These are phyloP conservation scores for Daldinia bambusicola DNA, from an alignment of 495 filamentous ascomycete species.

Conservation along the genomic window DNA sequence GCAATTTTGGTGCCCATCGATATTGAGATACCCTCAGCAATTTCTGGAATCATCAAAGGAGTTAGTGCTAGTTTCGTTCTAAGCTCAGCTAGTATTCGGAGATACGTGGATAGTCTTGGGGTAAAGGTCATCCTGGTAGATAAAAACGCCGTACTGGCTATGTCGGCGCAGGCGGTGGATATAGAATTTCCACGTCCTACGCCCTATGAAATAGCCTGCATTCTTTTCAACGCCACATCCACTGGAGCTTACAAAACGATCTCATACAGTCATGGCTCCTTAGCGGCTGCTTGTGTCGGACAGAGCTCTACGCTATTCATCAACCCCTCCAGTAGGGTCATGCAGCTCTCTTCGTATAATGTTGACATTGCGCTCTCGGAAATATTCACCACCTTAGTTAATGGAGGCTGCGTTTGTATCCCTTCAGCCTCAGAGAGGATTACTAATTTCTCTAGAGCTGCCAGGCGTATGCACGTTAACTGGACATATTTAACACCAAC, in stretches of 20 bases:
- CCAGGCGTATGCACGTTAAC: constrained; percentile 59
- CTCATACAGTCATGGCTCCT: constrained; percentile 57
- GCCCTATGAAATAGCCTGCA: constrained; percentile 55
- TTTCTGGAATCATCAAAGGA: constrained; percentile 54
- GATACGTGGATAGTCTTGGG: constrained; percentile 46
- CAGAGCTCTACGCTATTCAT: constrained; percentile 63
- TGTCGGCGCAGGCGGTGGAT: constrained; percentile 51
- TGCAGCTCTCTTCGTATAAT: constrained; percentile 76
- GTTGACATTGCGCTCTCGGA: constrained; percentile 75
- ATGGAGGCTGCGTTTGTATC: constrained; percentile 62
- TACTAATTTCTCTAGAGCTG: constrained; percentile 51
- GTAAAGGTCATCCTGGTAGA: constrained; percentile 52
- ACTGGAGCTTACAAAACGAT: constrained; percentile 51
- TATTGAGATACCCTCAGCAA: constrained; percentile 51
- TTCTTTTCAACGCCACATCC: constrained; percentile 52
- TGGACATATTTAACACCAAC: constrained; percentile 61
- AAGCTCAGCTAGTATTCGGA: constrained; percentile 48
- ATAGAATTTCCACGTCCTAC: constrained; percentile 35
- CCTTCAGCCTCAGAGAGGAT: constrained; percentile 56
- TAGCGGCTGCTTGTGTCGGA: constrained; percentile 56
- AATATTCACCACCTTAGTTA: constrained; percentile 70
- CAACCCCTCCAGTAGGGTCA: constrained; percentile 60
- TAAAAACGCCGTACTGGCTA: constrained; percentile 44
- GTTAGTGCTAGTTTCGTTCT: constrained; percentile 54
- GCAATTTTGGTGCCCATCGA: constrained; percentile 58